Evolutionary conservation across 306 rosid genomes (phyloP), one percentile per base, ranked within the genome.

Genomic region (Lathyrus tuberosus): DNA sequence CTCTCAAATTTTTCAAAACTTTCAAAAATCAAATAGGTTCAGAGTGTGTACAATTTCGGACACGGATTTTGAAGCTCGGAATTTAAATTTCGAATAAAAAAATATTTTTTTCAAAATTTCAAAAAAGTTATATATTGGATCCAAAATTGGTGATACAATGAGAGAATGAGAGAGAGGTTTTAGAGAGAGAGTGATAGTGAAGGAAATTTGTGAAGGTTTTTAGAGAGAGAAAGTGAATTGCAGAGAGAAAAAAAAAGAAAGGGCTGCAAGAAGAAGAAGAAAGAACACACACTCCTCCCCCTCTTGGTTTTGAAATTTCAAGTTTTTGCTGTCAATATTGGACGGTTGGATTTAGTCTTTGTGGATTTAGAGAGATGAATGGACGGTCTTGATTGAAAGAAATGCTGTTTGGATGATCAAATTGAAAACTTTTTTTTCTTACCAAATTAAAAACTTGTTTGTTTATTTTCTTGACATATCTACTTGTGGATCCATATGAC

Each of bases 291-390:
- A 35, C 43, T 57, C 28, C 78, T 87, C 98, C 96, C 98, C 82
- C 98, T 90, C 93, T 84, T 91, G 80, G 86, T 91, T 95, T 95
- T 95, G 95, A 95, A 95, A 95, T 84, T 95, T 95, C 92, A 89
- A 95, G 87, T 94, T 87, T 74, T 37, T 65, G 22, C 47, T 69
- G 80, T 78, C 46, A 81, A 63, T 80, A 84, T 78, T 86, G 65
- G 74, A 95, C 91, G 97, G 96, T 64, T 43, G 1, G 96, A 87
- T 87, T 22, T n/a, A 10, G 4, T 15, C 17, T 3, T 4, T 1
- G 86, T 82, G 6, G 0, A 0, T 5, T 5, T 13, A 6, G 12
- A n/a, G 37, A n/a, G 0, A 0, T n/a, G 0, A 79, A 83, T 80
- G 26, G 2, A 84, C 86, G 92, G 87, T 71, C 31, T 0, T n/a